Evolutionary conservation across 176 grass and related monocot genomes (phyloP).

Genomic region (Tillandsia fasciculata): DNA sequence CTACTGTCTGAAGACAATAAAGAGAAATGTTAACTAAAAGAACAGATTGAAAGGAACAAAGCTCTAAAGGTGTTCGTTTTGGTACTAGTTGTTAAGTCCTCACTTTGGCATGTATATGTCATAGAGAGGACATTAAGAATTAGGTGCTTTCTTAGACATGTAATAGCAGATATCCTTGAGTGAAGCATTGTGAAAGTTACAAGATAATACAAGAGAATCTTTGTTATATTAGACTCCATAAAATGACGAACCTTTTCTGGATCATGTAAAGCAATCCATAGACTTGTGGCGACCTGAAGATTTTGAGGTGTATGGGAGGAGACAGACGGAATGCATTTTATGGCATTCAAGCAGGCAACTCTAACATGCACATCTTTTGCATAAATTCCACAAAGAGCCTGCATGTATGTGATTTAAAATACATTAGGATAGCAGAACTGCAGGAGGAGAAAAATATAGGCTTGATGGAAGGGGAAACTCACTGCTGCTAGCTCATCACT

Average conservation of each 20-base stretch:
- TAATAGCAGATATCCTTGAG: no score
- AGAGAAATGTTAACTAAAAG: background rate
- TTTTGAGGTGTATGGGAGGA: conserved; percentile 44
- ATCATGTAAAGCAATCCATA: conserved; percentile 96
- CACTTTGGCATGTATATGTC: no score
- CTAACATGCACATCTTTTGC: conserved; percentile 81
- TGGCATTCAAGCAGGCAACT: conserved; percentile 85
- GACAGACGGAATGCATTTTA: conserved; percentile 77
- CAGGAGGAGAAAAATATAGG: conserved; percentile 7
- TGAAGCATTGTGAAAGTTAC: background rate
- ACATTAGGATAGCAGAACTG: conserved; percentile 19
- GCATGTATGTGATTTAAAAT: conserved; percentile 18
- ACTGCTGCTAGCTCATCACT: conserved; percentile 70
- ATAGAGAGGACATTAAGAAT: no score
- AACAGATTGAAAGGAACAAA: background rate
- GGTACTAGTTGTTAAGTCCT: no score
- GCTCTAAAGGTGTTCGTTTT: background rate
- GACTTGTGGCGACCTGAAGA: conserved; percentile 59
- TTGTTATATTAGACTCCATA: background rate
- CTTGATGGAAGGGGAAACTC: conserved; percentile 27
- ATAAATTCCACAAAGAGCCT: conserved; percentile 90
- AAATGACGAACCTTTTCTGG: conserved; percentile 62
- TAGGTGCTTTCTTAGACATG: no score
- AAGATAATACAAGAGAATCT: background rate
- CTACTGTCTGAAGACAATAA: conserved; percentile 48